Base-by-base conservation (phyloP, 2,329 filamentous ascomycete genomes). In the Colletotrichum brevisporum region DNA sequence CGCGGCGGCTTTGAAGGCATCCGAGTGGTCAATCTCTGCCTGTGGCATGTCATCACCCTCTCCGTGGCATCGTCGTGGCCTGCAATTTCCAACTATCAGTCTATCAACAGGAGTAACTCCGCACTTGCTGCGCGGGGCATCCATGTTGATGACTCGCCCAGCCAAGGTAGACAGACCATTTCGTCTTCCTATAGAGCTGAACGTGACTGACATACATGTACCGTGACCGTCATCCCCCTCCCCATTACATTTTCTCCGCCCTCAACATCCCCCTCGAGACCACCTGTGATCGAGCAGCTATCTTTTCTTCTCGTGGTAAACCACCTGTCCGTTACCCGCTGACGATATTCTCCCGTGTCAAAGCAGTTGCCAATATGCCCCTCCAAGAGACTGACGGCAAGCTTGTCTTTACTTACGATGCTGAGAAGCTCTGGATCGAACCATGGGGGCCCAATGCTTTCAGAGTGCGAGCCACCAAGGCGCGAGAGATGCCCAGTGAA, bases 381-480 rank as follows among this genome's bases (percentile, higher is more conserved):
- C 45, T 69, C 12, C 45, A 45, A 15, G 55, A 67, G 15, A 24
- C 59, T 48, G 55, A 69, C 16, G 67, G 51, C 2, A 69, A 61
- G 67, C 39, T 69, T 1, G 45, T 69, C 36, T 78, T 73, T 69
- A 67, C 64, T 6, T 82, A 76, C 66, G 84, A 87, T 73, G 81
- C 80, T 9, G 84, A 87, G 69, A 76, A 78, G 10, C 76, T 87
- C 51, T 85, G 82, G 79, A 78, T 87, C 52, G 83, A 87, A 63
- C 76, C 84, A 50, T 87, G 84, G 84, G 84, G 84, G 5, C 55
- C 73, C 5, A 81, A 85, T 67, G 81, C 84, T 0, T 72, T 87
- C 3, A 82, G 85, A 41, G 74, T 87, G 1, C 82, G 85, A 21
- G 81, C 83, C 0, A 85, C 83, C 3, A 84, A 83, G 67, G 76